phyloP scores from a whole-genome alignment of 345 rosid species.

The Salix koriyanagi region DNA sequence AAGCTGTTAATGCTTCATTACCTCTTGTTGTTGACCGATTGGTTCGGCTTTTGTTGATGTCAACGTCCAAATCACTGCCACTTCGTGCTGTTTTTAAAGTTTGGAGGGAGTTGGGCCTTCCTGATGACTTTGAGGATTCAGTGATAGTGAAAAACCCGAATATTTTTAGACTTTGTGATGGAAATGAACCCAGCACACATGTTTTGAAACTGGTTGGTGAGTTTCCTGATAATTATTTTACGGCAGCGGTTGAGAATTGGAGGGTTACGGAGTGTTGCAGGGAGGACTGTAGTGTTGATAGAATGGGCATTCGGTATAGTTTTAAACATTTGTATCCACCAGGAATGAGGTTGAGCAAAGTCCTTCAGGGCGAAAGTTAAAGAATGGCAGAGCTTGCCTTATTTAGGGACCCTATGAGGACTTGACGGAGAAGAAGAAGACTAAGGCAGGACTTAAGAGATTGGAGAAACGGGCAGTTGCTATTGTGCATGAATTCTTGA shows the following conservation, averaged over 20 bases:
- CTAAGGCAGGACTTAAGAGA: constrained; percentile 43
- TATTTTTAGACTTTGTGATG: constrained; percentile 52
- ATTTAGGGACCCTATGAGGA: constrained; percentile 68
- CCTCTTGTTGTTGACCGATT: constrained; percentile 53
- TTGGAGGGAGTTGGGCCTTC: constrained; percentile 92
- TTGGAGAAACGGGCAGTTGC: constrained; percentile 78
- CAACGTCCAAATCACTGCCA: constrained; percentile 61
- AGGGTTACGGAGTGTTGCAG: constrained; percentile 61
- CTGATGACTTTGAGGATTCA: constrained; percentile 90
- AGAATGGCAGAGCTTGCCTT: constrained; percentile 81
- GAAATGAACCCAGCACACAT: constrained; percentile 66
- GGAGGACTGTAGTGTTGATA: constrained; percentile 47
- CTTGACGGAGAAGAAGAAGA: constrained; percentile 41
- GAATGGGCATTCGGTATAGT: constrained; percentile 46
- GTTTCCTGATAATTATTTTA: constrained; percentile 27
- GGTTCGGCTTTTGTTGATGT: constrained; percentile 62
- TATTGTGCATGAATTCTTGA: constrained; percentile 69
- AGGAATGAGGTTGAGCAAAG: constrained; percentile 78
- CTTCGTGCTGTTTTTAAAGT: constrained; percentile 84
- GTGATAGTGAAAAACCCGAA: constrained; percentile 51
- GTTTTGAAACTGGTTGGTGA: constrained; percentile 51
- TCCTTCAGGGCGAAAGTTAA: constrained; percentile 65
- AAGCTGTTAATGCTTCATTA: constrained; percentile 42
- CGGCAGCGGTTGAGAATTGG: constrained; percentile 77
- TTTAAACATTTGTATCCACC: constrained; percentile 74